Evolutionary conservation across 169 alveolate species (phyloP).

Genomic region (Plasmodium gaboni): DNA sequence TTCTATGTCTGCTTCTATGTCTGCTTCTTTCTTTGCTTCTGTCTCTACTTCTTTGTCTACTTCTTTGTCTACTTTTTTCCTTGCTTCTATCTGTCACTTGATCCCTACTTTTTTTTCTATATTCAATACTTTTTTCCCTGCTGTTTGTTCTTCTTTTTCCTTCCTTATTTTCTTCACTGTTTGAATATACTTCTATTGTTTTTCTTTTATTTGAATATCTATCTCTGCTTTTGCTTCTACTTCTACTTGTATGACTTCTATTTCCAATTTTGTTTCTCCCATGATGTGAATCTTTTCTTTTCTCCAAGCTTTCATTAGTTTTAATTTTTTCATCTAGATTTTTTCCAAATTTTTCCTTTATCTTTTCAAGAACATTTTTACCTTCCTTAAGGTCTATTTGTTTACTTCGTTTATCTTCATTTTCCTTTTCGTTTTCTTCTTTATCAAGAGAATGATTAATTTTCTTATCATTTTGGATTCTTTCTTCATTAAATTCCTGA

Average conservation of each 20-base stretch:
- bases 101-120: background rate
- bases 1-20: constrained; percentile 17
- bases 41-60: constrained; percentile 25
- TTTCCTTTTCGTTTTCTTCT: too few relatives aligned
- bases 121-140: background rate
- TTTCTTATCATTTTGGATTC: too few relatives aligned
- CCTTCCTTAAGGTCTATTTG: too few relatives aligned
- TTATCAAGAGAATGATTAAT: too few relatives aligned
- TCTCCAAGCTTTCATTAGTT: background rate
- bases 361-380: background rate
- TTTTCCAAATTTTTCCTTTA: constrained; percentile 2
- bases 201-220: background rate
- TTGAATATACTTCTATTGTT: background rate
- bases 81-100: background rate
- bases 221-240: background rate
- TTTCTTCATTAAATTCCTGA: too few relatives aligned
- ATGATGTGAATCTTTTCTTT: background rate
- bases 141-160: background rate
- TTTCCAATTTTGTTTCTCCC: background rate
- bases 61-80: background rate
- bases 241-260: background rate
- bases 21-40: constrained; percentile 32
- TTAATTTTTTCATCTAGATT: background rate
- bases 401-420: too few relatives aligned
- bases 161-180: background rate